These are phyloP conservation scores for Pyrenophora tritici-repentis DNA, from an alignment of 2,329 filamentous ascomycete genomes.

Conservation along the genomic window DNA sequence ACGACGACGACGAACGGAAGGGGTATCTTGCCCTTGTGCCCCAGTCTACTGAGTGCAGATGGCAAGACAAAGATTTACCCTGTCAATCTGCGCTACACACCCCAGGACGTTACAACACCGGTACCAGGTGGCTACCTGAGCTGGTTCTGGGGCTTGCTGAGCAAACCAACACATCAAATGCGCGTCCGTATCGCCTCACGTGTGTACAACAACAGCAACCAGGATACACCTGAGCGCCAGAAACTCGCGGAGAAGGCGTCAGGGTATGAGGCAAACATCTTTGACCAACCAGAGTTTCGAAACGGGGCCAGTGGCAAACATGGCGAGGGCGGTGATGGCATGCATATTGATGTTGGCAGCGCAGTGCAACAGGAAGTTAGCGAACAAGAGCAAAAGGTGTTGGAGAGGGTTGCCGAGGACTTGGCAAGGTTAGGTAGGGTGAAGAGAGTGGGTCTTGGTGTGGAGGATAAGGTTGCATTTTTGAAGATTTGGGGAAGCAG, in stretches of 20 bases:
- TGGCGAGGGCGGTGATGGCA: slow-evolving; percentile 21
- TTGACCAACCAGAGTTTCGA: slow-evolving; percentile 34
- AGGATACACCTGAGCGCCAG: slow-evolving; percentile 14
- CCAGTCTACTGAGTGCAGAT: slow-evolving; percentile 71
- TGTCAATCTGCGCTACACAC: slow-evolving; percentile 85
- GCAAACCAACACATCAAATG: slow-evolving; percentile 84
- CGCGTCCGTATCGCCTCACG: slow-evolving; percentile 86
- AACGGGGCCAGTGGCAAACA: slow-evolving; percentile 22
- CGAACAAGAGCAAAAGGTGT: slow-evolving; percentile 64
- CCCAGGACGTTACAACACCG: slow-evolving; percentile 87
- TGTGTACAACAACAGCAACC: slow-evolving; percentile 52
- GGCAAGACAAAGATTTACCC: slow-evolving; percentile 80
- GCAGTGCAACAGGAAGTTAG: background rate
- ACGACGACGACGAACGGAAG: slow-evolving; percentile 93
- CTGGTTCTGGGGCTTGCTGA: slow-evolving; percentile 87
- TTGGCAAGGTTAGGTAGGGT: slow-evolving; percentile 85
- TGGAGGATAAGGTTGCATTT: slow-evolving; percentile 83
- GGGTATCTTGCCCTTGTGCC: slow-evolving; percentile 83
- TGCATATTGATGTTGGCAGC: slow-evolving; percentile 20
- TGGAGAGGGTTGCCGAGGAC: slow-evolving; percentile 82
- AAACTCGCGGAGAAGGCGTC: slow-evolving; percentile 21
- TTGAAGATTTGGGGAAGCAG: slow-evolving; percentile 69
- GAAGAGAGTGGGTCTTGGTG: slow-evolving; percentile 83
- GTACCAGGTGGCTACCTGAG: slow-evolving; percentile 72
- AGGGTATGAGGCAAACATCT: slow-evolving; percentile 42